Conservation (phyloP, 2,329 filamentous ascomycete species). For the Sporothrix phasma region DNA sequence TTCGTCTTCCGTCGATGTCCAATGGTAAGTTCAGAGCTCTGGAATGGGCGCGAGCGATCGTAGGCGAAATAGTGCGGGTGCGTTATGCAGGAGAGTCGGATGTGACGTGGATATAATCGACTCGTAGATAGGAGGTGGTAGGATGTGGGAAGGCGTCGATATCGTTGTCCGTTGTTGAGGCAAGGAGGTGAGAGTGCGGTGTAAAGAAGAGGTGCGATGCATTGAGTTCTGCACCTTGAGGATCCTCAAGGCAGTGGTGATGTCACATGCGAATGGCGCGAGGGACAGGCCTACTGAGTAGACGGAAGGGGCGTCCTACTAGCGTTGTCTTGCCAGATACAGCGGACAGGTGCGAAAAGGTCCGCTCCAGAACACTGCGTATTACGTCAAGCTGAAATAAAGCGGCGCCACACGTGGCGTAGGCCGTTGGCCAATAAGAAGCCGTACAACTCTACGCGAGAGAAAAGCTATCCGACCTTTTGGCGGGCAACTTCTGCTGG, state of each 20-base stretch:
- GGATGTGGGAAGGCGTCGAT: neutral
- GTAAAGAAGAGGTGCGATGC: neutral
- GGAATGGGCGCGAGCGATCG: slow-evolving; percentile 1
- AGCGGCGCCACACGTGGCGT: slow-evolving; percentile 5
- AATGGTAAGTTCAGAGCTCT: neutral
- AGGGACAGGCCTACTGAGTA: neutral
- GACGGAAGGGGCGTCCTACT: neutral
- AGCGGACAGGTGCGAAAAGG: neutral
- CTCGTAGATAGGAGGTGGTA: neutral
- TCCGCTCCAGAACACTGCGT: neutral
- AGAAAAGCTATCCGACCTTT: neutral
- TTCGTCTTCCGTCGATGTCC: neutral
- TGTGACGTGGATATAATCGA: neutral
- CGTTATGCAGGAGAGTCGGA: neutral
- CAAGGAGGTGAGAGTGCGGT: neutral
- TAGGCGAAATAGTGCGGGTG: neutral
- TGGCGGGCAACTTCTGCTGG: neutral
- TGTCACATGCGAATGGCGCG: slow-evolving; percentile 4
- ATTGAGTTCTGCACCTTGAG: neutral
- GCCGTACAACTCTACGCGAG: neutral
- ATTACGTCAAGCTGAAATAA: neutral
- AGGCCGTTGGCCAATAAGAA: neutral
- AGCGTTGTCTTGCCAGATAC: neutral
- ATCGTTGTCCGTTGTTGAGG: neutral
- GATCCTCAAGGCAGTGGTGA: neutral